phyloP scores from a whole-genome alignment of 2,329 filamentous ascomycete genomes.

The Venturia nashicola region DNA sequence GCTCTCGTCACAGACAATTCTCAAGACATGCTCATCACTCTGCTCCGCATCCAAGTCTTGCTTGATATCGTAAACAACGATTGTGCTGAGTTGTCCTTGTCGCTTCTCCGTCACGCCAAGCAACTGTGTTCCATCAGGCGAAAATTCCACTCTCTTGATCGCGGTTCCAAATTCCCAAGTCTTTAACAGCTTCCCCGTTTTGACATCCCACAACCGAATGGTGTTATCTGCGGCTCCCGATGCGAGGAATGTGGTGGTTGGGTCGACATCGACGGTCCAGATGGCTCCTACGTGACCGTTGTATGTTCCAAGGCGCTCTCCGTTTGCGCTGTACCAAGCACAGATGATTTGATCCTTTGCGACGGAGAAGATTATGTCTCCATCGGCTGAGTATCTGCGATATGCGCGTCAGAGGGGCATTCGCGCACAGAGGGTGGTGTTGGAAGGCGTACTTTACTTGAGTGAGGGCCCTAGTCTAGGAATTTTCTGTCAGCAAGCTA shows the following conservation, averaged over 20 bases:
- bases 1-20: slow-evolving; percentile 80
- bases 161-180: slow-evolving; percentile 96
- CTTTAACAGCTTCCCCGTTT: slow-evolving; percentile 86
- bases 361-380: slow-evolving; percentile 91
- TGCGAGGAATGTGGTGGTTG: slow-evolving; percentile 80
- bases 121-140: slow-evolving; percentile 79
- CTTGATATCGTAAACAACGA: slow-evolving; percentile 83
- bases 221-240: slow-evolving; percentile 97
- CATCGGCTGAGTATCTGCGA: slow-evolving; percentile 75
- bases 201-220: slow-evolving; percentile 91
- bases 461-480: slow-evolving; percentile 77
- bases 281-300: slow-evolving; percentile 94
- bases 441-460: slow-evolving; percentile 61
- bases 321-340: slow-evolving; percentile 95
- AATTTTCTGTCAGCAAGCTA: slow-evolving; percentile 11
- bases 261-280: slow-evolving; percentile 97
- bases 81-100: slow-evolving; percentile 89
- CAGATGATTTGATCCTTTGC: slow-evolving; percentile 95
- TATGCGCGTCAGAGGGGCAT: slow-evolving; percentile 9
- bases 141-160: slow-evolving; percentile 97
- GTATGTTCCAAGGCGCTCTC: slow-evolving; percentile 94
- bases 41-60: slow-evolving; percentile 74
- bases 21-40: slow-evolving; percentile 67
- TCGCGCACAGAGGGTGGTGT: slow-evolving; percentile 7
- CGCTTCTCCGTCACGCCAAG: slow-evolving; percentile 97